Conservation (phyloP, 2,329 filamentous ascomycete genomes). For the Magnaporthiopsis incrustans region DNA sequence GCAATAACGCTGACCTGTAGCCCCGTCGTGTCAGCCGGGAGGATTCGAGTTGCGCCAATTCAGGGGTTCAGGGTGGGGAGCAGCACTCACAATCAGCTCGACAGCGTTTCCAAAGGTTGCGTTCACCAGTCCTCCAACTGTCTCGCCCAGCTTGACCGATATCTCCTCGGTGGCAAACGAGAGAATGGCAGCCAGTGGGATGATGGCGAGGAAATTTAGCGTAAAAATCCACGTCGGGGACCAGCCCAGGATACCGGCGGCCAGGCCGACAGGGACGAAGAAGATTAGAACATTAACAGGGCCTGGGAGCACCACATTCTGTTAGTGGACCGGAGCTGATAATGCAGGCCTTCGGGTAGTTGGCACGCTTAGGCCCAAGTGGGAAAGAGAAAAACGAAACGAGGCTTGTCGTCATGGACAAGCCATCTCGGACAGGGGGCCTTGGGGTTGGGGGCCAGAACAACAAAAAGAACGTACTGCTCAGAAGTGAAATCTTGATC, state of each 20-base stretch:
- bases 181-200: slow-evolving; percentile 79
- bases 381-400: too few species aligned
- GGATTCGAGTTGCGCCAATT: background rate
- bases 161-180: slow-evolving; percentile 80
- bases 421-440: background rate
- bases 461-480: slow-evolving; percentile 36
- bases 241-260: slow-evolving; percentile 56
- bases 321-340: background rate
- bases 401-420: background rate
- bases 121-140: slow-evolving; percentile 65
- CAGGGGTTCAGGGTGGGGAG: background rate
- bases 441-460: background rate
- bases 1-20: slow-evolving; percentile 83
- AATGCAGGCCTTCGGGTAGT: background rate
- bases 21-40: slow-evolving; percentile 2
- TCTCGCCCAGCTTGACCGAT: slow-evolving; percentile 62
- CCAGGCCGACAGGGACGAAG: slow-evolving; percentile 65
- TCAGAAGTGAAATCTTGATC: slow-evolving; percentile 48
- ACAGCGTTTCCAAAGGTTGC: slow-evolving; percentile 76
- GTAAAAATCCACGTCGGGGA: slow-evolving; percentile 61
- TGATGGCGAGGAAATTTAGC: slow-evolving; percentile 78
- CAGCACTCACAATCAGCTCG: slow-evolving; percentile 61
- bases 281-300: slow-evolving; percentile 65
- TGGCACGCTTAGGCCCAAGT: background rate
- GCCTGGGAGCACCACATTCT: slow-evolving; percentile 25